Evolutionary conservation across 2,329 filamentous ascomycete genomes (phyloP), one percentile per base, ranked within the genome.

Genomic region (Venturia carpophila): DNA sequence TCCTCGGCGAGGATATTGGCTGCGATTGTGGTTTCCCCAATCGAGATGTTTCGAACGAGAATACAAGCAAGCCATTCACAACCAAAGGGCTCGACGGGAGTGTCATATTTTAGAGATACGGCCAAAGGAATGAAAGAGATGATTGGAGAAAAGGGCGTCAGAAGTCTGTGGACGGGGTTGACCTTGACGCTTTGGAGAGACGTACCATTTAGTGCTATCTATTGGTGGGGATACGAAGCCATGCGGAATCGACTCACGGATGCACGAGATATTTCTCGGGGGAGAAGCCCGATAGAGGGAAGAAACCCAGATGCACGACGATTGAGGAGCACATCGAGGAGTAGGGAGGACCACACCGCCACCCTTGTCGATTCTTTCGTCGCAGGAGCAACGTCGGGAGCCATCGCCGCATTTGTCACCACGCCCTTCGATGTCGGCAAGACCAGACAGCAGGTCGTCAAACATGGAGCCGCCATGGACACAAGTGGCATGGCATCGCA

Each of bases 341-440:
- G 82, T 68, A 79, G 82, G 56, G 87, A 92, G 71, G 89, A 88
- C 66, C 89, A 90, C 69, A 82, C 82, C 1, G 84, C 87, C 5
- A 94, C 92, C 0, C 91, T 97, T 64, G 77, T 90, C 34, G 93
- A 97, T 76, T 94, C 91, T 71, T 99, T 97, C 72, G 78, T 91
- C 21, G 90, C 93, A 0, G 94, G 94, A 21, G 91, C 91, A 0
- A 75, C 84, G 1, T 94, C 92, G 0, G 94, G 94, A 4, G 88
- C 90, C 0, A 83, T 94, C 37, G 92, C 94, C 0, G 92, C 93
- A 0, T 83, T 97, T 27, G 82, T 94, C 24, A 99, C 94, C 0
- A 97, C 90, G 66, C 94, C 94, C 0, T 99, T 99, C 71, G 94
- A 99, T 71, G 94, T 99, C 0, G 94, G 94, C 70, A 99, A 99